These are phyloP conservation scores for Zea mays DNA, from an alignment of 176 grass and related monocot genomes.

Conservation along the genomic window Zm-B73-REFERENCE-NAM-5.0 NC_050097.1:82333001-82333500, in stretches of 20 bases:
- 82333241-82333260: conserved; percentile 1
- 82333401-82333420: conserved; percentile 44
- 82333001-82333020: not conserved
- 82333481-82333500: too few species aligned
- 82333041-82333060: conserved; percentile 32
- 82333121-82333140: conserved; percentile 1
- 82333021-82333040: not conserved
- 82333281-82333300: conserved; percentile 1
- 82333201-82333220: conserved; percentile 18
- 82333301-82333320: not conserved
- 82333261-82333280: conserved; percentile 34
- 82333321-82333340: not conserved
- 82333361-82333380: conserved; percentile 54
- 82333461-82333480: too few species aligned
- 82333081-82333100: conserved; percentile 30
- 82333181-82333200: conserved; percentile 31
- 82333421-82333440: conserved; percentile 43
- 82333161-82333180: conserved; percentile 1
- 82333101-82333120: conserved; percentile 25
- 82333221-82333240: not conserved
- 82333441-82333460: too few species aligned
- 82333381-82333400: conserved; percentile 31
- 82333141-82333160: conserved; percentile 28
- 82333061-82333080: conserved; percentile 35
- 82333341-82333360: conserved; percentile 26